A percentile compares a stretch with the other conserved stretches of the same genome.
Evolutionary conservation across 108 stramenopile species (phyloP).

Genomic region (Cylindrotheca closterium): DNA sequence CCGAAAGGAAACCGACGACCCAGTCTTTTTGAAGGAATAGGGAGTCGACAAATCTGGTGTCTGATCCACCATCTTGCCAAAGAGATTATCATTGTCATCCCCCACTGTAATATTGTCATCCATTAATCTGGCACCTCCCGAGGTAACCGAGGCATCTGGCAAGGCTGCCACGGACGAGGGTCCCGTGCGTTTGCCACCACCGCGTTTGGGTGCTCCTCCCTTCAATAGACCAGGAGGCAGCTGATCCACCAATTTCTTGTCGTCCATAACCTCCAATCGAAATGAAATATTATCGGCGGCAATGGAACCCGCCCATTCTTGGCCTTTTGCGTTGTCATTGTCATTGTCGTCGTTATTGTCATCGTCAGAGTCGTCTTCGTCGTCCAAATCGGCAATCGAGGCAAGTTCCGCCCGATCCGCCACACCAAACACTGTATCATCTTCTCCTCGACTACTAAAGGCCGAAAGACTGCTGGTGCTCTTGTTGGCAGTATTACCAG

Average conservation of each 20-base stretch:
- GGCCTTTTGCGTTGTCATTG: conserved; percentile 19
- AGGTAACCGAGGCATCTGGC: conserved; percentile 7
- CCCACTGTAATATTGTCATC: conserved; percentile 4
- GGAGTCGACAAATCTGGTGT: conserved; percentile 9
- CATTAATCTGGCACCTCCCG: too few relatives aligned
- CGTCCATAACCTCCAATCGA: conserved; percentile 19
- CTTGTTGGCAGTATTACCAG: not conserved
- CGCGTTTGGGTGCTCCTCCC: conserved; percentile 32
- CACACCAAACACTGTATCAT: conserved; percentile 21
- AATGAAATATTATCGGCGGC: conserved; percentile 16
- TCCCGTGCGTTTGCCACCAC: not conserved
- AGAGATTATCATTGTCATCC: conserved; percentile 28
- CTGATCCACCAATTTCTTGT: conserved; percentile 27
- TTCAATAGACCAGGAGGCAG: too few relatives aligned
- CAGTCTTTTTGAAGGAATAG: not conserved
- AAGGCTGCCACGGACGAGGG: conserved; percentile 12
- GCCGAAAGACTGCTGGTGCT: not conserved
- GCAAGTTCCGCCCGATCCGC: conserved; percentile 7
- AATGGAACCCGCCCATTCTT: not conserved
- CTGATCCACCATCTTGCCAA: conserved; percentile 40
- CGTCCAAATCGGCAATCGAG: conserved; percentile 1
- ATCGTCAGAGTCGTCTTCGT: conserved; percentile 27
- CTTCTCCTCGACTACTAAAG: conserved; percentile 5
- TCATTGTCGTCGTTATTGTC: conserved; percentile 30
- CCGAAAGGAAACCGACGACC: not conserved